Evolutionary conservation across 805 yeast genomes (phyloP), one percentile per base, ranked within the genome.

Genomic region (Ogataea trehaloabstinens): DNA sequence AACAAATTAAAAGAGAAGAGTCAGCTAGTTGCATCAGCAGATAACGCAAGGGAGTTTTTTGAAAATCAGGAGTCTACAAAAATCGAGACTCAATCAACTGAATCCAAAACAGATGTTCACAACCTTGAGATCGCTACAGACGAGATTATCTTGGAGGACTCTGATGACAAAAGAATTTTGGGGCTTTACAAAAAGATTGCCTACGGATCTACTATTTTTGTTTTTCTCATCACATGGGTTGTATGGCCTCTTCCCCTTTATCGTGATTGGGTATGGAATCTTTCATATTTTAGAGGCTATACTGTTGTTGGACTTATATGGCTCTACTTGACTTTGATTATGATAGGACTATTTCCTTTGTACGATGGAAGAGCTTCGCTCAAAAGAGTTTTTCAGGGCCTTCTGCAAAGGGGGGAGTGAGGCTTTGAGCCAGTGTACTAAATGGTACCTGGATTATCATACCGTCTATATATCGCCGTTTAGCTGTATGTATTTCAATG

Each of bases 211-310:
- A 45, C 58, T 5, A 33, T 63, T 2, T 45, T 63, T 28, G 48
- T 52, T n/a, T 42, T 62, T 5, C 40, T 63, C n/a, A 30, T 65
- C 4, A 63, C 67, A 3, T 64, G 68, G 66, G 66, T 66, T 1
- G 37, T 64, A n/a, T 63, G 68, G 66, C 68, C 71, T 20, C 45
- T 63, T 34, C 64, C 68, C 6, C 45, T 64, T 19, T 65, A 65
- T 40, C 49, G 68, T 36, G 62, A 64, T 35, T 64, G 58, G 51
- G 57, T 63, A 24, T 63, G 64, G 56, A 47, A 53, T 24, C 49
- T 46, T 32, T 44, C 63, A 6, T 65, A 54, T 35, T 66, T 62
- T 42, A 45, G 48, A 28, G 68, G 68, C 1, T 62, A 52, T 33
- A 54, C 57, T 6, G 56, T 57, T 5, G 61, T 64, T 27, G 50